Evolutionary conservation across 2,329 filamentous ascomycete genomes (phyloP), one percentile per base, ranked within the genome.

Genomic region (Aureobasidium melanogenum): DNA sequence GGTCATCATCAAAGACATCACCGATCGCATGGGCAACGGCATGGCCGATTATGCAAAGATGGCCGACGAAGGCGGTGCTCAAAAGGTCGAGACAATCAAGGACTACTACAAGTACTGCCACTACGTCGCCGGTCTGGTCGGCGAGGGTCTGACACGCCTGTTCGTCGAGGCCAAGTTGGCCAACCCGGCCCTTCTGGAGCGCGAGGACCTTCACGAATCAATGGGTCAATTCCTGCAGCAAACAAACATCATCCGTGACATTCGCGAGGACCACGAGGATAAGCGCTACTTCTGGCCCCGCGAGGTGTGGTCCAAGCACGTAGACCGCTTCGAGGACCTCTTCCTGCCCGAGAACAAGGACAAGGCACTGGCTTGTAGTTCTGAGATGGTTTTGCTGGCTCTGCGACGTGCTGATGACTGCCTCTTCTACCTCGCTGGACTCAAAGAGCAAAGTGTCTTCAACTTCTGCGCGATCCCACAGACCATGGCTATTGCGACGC

Each of bases 151-250:
- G 64, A 99, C 94, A 1, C 85, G 88, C 26, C 80, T 99, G 24
- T 97, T 99, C 67, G 91, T 97, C 48, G 86, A 90, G 72, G 88
- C 88, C 55, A 84, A 88, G 64, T 87, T 96, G 62, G 94, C 91
- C 63, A 97, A 97, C 73, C 88, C 89, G 2, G 88, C 86, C 61
- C 82, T 99, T 56, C 78, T 93, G 57, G 83, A 92, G 65, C 85
- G 90, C 56, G 86, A 88, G 36, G 80, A 90, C 64, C 83, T 99
- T 54, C 89, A 91, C 68, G 92, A 96, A 76, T 93, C 91, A 47
- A 99, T 99, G 94, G 94, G 91, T 26, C 88, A 96, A 67, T 96
- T 99, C 76, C 79, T 99, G 64, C 94, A 99, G 72, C 96, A 99
- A 80, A 96, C 91, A 66, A 99, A 99, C 80, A 97, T 99, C 73